A percentile compares a stretch with the other conserved stretches of the same genome.
These are phyloP conservation scores for Trichomonas gallinae DNA, from an alignment of 208 protist species.

Conservation along the genomic window DNA sequence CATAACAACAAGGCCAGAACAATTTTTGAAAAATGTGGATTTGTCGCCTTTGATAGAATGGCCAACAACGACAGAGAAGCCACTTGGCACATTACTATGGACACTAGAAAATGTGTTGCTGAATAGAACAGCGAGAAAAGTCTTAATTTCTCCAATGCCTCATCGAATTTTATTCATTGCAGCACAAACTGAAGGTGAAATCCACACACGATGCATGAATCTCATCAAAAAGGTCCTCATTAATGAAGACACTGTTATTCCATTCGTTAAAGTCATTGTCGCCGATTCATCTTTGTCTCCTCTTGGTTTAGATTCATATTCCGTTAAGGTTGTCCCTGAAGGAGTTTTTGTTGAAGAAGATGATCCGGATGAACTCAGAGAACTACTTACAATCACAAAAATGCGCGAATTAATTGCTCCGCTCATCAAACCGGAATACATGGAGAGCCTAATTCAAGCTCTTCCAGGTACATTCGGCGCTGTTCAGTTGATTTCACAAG, in stretches of 20 bases:
- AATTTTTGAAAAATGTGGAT: not conserved
- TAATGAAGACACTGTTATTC: not conserved
- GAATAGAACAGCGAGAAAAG: not conserved
- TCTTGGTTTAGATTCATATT: not conserved
- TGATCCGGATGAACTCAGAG: not conserved
- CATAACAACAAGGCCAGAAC: not conserved
- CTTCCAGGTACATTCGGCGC: not conserved
- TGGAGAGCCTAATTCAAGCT: not conserved
- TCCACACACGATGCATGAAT: not conserved
- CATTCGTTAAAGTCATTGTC: not conserved
- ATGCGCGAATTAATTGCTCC: not conserved
- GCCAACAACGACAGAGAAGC: not conserved
- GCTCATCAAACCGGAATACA: not conserved
- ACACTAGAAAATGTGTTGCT: not conserved
- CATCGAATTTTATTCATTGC: not conserved
- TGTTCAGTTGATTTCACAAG: not conserved
- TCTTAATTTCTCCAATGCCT: not conserved
- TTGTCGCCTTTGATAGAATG: not conserved
- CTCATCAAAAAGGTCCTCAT: not conserved
- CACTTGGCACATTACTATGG: not conserved
- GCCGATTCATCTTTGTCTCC: not conserved
- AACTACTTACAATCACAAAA: not conserved
- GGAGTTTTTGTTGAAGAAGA: not conserved
- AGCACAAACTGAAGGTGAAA: not conserved
- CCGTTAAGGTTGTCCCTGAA: not conserved